These are phyloP conservation scores for Pseudonitzschia pungens DNA, from an alignment of 108 stramenopile species.

Conservation along the genomic window DNA sequence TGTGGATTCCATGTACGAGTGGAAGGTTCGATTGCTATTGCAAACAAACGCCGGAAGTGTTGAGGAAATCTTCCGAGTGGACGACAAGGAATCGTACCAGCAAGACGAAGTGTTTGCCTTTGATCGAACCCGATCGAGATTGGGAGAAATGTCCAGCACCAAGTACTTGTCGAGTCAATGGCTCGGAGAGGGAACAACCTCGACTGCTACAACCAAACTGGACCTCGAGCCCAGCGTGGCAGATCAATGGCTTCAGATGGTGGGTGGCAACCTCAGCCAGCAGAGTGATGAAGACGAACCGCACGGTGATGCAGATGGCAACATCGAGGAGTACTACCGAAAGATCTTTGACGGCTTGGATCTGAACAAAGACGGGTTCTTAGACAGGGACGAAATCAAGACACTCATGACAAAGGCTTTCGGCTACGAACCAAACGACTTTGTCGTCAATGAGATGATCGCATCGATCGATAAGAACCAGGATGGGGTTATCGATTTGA, in stretches of 20 bases:
- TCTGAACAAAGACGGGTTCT: conserved; percentile 64
- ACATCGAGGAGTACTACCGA: conserved; percentile 1
- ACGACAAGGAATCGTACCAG: conserved; percentile 48
- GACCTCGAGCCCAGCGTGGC: conserved; percentile 12
- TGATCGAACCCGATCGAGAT: conserved; percentile 85
- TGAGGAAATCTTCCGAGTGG: conserved; percentile 33
- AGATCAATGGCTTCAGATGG: conserved; percentile 52
- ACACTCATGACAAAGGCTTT: conserved; percentile 40
- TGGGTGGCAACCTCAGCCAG: conserved; percentile 17
- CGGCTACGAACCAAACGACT: conserved; percentile 58
- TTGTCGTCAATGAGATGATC: conserved; percentile 74
- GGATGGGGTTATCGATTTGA: conserved; percentile 66
- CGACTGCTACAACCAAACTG: conserved; percentile 8
- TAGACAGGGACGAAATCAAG: conserved; percentile 62
- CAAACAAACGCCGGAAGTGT: conserved; percentile 38
- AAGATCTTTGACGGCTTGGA: conserved; percentile 64
- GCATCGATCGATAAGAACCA: conserved; percentile 64
- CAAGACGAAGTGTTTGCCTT: conserved; percentile 96
- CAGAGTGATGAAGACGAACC: not conserved
- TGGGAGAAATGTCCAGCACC: conserved; percentile 90
- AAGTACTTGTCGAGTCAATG: conserved; percentile 63
- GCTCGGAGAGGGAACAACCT: conserved; percentile 12
- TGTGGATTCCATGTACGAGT: conserved; percentile 84
- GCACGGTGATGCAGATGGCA: not conserved
- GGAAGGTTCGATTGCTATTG: conserved; percentile 65